Percentiles rank a stretch among this genome's conserved stretches.
These are phyloP conservation scores for Phylloporus rhodoxanthus DNA, from an alignment of 768 basidiomycete genomes.

Conservation along the genomic window DNA sequence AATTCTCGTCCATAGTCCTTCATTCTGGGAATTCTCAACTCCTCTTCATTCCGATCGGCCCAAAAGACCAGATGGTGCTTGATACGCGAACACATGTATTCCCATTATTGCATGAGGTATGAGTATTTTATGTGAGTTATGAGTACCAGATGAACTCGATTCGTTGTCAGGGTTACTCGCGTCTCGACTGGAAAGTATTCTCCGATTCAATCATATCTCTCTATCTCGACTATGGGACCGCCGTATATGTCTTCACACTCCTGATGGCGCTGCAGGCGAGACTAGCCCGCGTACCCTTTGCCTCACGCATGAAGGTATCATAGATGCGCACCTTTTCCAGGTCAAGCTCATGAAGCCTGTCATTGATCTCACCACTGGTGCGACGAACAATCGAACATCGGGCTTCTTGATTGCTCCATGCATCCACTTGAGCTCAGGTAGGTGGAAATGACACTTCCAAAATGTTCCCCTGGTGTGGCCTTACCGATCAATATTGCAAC, in stretches of 20 bases:
- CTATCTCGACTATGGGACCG: neutral
- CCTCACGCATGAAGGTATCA: neutral
- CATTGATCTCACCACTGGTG: neutral
- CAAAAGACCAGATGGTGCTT: neutral
- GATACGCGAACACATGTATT: conserved; percentile 1
- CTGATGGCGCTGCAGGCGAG: neutral
- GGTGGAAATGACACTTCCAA: neutral
- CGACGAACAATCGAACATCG: neutral
- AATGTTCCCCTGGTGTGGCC: neutral
- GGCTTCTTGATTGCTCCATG: neutral
- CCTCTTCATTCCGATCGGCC: neutral
- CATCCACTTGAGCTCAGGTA: neutral
- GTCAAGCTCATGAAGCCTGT: neutral
- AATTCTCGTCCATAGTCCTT: too few relatives aligned
- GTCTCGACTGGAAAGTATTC: neutral
- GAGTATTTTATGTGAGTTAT: conserved; percentile 12
- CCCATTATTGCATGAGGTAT: neutral
- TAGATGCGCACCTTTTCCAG: accelerated
- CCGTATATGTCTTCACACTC: neutral
- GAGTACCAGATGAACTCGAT: too few relatives aligned
- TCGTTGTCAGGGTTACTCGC: neutral
- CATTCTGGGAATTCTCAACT: neutral
- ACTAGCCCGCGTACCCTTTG: neutral
- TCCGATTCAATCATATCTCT: neutral
- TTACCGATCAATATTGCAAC: neutral